Evolutionary conservation across 2,329 filamentous ascomycete species (phyloP).

Genomic region (Pseudocercospora pini-densiflorae): DNA sequence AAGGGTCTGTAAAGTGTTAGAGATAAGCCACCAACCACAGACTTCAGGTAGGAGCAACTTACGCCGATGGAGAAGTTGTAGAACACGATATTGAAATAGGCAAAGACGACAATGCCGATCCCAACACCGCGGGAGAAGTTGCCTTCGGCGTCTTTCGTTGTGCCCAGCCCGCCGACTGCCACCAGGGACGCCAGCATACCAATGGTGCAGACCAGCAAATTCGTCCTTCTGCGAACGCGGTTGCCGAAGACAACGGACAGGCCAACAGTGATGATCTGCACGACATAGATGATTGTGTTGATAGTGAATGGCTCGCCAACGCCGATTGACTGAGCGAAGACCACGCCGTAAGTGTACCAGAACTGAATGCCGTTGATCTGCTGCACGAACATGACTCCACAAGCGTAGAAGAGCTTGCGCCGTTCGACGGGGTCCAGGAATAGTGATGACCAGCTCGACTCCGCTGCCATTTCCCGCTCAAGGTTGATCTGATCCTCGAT

Average conservation of each 20-base stretch:
- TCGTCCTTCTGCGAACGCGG: conserved; percentile 26
- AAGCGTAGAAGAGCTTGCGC: conserved; percentile 52
- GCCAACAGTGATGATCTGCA: conserved; percentile 30
- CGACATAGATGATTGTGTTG: conserved; percentile 31
- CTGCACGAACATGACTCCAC: conserved; percentile 52
- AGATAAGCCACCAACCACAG: neutral
- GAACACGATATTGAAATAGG: conserved; percentile 31
- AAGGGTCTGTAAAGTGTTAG: conserved; percentile 12
- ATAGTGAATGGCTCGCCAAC: conserved; percentile 33
- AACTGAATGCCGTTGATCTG: conserved; percentile 57
- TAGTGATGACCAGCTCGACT: conserved; percentile 47
- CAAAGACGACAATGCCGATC: conserved; percentile 29
- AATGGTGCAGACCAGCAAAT: conserved; percentile 29
- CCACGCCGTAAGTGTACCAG: conserved; percentile 31
- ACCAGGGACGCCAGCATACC: conserved; percentile 28
- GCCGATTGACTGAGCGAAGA: conserved; percentile 30
- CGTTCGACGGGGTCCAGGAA: conserved; percentile 52
- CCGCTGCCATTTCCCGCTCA: conserved; percentile 29
- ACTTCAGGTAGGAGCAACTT: neutral
- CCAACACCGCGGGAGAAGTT: conserved; percentile 27
- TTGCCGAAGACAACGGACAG: conserved; percentile 29
- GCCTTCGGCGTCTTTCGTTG: conserved; percentile 26
- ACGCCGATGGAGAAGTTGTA: conserved; percentile 31
- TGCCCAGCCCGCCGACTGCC: conserved; percentile 27
- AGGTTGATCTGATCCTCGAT: conserved; percentile 28